Evolutionary conservation across 108 stramenopile species (phyloP).

Genomic region (Cyclotella distinguenda): DNA sequence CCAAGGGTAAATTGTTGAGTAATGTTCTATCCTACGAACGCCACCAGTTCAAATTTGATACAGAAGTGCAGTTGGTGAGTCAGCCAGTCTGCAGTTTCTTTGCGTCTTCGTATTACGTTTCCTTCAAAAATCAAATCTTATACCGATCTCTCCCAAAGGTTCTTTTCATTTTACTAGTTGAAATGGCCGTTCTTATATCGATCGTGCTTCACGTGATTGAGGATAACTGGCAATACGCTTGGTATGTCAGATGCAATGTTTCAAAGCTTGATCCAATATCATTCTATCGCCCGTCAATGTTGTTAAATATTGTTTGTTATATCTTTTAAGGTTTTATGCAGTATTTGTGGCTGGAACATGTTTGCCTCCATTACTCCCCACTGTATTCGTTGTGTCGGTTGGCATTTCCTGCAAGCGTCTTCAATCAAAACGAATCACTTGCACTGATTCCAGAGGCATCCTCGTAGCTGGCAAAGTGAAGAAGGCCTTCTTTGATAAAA

Average conservation of each 20-base stretch:
- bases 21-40: constrained; percentile 66
- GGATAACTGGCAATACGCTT: constrained; percentile 55
- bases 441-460: constrained; percentile 67
- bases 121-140: too few species aligned
- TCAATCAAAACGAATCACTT: constrained; percentile 54
- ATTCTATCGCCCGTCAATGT: neutral
- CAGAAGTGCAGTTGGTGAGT: constrained; percentile 53
- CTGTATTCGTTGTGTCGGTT: constrained; percentile 64
- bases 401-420: constrained; percentile 65
- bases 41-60: constrained; percentile 70
- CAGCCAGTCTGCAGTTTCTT: neutral
- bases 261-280: neutral
- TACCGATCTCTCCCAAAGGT: constrained; percentile 21
- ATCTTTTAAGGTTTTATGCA: constrained; percentile 15
- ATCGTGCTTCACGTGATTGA: constrained; percentile 44
- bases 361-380: constrained; percentile 34
- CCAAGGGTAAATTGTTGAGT: constrained; percentile 58
- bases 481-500: constrained; percentile 83
- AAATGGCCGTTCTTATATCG: constrained; percentile 49
- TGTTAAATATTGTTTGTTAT: neutral
- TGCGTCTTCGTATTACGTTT: too few species aligned
- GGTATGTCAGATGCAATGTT: constrained; percentile 40
- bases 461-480: constrained; percentile 82
- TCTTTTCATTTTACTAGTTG: constrained; percentile 47
- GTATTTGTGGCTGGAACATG: constrained; percentile 21